Conservation (phyloP, 306 rosid species). For the Quercus cerris region DNA sequence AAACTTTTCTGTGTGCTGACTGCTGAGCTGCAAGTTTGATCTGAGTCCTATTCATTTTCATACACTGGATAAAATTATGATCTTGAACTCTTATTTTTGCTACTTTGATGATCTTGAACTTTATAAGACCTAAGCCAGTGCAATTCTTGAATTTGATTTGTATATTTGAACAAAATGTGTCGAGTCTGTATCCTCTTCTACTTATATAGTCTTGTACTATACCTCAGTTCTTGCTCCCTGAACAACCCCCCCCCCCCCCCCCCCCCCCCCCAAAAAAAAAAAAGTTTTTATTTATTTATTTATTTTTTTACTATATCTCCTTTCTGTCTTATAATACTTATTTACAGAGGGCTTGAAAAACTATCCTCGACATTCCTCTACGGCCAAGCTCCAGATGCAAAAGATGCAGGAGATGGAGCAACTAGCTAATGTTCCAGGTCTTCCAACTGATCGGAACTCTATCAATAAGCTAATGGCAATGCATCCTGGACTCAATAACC, state of each 20-base stretch:
- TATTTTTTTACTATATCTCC: neutral
- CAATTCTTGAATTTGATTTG: neutral
- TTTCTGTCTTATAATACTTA: neutral
- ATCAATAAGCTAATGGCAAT: constrained; percentile 73
- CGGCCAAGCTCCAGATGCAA: constrained; percentile 80
- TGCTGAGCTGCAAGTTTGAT: neutral
- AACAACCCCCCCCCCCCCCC: neutral
- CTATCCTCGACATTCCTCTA: constrained; percentile 66
- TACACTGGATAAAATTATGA: neutral
- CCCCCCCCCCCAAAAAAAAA: no score
- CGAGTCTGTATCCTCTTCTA: neutral
- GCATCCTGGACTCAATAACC: constrained; percentile 66
- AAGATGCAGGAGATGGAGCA: constrained; percentile 98
- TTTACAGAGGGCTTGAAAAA: constrained; percentile 86
- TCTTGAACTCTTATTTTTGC: neutral
- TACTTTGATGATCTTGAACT: neutral
- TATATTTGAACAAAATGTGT: neutral
- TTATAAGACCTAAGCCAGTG: neutral
- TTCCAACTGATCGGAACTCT: constrained; percentile 79
- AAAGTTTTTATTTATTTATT: neutral
- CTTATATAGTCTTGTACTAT: no score
- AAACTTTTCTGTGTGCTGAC: neutral
- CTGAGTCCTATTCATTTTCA: neutral
- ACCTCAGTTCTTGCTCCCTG: neutral
- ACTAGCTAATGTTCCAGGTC: constrained; percentile 75